Evolutionary conservation across 441 rosid species (phyloP), one percentile per base, ranked within the genome.

Genomic region (Jatropha podagrica): DNA sequence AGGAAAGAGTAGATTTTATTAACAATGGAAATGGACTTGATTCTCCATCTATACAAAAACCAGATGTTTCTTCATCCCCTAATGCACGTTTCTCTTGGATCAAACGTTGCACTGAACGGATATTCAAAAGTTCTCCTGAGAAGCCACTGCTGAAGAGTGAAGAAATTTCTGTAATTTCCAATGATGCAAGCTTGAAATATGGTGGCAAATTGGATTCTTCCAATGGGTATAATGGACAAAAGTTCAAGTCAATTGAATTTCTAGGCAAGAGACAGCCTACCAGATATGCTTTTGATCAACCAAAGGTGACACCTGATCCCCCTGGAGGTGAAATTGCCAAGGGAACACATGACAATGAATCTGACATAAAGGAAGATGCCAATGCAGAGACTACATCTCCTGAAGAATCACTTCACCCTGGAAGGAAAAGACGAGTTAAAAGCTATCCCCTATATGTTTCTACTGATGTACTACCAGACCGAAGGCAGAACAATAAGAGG

Each of bases 1-100:
- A 64, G 51, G 76, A 81, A 77, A 82, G 76, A 70, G 51, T 67
- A 38, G 82, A 72, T 69, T 27, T 77, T 76, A 59, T 73, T 76
- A 81, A 69, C 73, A 79, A 78, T 76, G 86, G 82, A 65, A 69
- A 83, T 81, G 85, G 85, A 58, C 74, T 78, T 73, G 79, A 72
- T 79, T 81, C 88, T 56, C 80, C 82, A 52, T 58, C 86, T 15
- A 40, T 71, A 66, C 84, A 76, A 78, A 85, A 83, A 65, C 61
- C 69, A 40, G 76, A 69, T 66, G 76, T 81, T 77, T 73, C 78
- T 74, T 79, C 87, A 40, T 78, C 87, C 67, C 76, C 87, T 15
- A 78, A 84, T 74, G 86, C 90, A 80, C 92, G 83, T 75, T 79
- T 88, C 79, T 88, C 97, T 49, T 95, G 99, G 99, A 80, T 95